Conservation (phyloP, 164 flowering plant genomes). For the Vitis cinerea region DNA sequence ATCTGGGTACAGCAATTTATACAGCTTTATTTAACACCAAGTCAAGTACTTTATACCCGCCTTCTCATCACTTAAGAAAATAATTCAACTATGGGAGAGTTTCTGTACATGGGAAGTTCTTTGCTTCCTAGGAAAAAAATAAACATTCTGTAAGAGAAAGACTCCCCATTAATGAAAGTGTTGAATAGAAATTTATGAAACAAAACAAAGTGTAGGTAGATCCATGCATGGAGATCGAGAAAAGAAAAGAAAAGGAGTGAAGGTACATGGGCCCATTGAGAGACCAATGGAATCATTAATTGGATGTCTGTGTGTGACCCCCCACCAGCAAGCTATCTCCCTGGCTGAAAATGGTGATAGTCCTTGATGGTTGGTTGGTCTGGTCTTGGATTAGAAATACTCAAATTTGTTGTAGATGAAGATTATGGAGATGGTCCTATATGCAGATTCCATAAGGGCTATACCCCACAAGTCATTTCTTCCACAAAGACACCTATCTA, state of each 20-base stretch:
- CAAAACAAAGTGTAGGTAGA: conserved; percentile 4
- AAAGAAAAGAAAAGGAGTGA: neutral
- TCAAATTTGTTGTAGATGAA: no score
- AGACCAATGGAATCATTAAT: conserved; percentile 10
- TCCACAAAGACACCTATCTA: neutral
- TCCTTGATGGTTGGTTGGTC: neutral
- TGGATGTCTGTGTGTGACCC: neutral
- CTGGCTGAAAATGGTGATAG: neutral
- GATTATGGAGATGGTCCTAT: no score
- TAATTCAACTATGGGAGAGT: neutral
- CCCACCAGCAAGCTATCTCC: neutral
- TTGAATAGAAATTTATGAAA: neutral
- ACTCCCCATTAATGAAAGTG: neutral
- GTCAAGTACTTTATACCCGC: neutral
- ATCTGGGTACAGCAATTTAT: neutral
- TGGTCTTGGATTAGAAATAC: neutral
- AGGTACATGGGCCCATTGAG: neutral
- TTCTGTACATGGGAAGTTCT: neutral
- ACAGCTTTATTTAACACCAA: neutral
- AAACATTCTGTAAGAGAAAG: no score
- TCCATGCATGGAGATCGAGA: neutral
- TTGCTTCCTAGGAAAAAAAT: no score
- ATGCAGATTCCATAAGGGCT: neutral
- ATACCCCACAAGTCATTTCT: conserved; percentile 4
- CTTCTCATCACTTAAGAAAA: neutral